phyloP scores from a whole-genome alignment of 345 rosid species.

The Euphorbia pulcherrima region DNA sequence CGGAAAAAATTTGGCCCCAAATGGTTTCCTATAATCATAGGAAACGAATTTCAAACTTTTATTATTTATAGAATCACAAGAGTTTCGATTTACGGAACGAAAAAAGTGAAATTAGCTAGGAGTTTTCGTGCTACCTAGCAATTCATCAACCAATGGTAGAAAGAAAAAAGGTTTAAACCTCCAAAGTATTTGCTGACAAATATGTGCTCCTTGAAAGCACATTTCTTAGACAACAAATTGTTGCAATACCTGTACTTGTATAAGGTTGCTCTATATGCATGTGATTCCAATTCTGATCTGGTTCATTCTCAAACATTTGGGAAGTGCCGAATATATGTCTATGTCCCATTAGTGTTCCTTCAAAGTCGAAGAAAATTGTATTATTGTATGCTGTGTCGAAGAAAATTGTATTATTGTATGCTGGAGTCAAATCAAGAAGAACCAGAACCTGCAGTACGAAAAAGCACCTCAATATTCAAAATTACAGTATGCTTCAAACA shows the following conservation, averaged over 20 bases:
- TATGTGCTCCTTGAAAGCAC: conserved; percentile 5
- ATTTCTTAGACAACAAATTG: conserved; percentile 6
- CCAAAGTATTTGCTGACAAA: background rate
- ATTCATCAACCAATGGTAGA: background rate
- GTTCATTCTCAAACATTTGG: conserved; percentile 54
- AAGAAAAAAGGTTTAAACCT: background rate
- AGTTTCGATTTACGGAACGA: no score
- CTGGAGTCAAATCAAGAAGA: conserved; percentile 19
- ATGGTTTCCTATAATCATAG: no score
- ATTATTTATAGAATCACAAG: no score
- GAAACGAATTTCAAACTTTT: no score
- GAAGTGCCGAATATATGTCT: conserved; percentile 50
- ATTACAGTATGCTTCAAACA: background rate
- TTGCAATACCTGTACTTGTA: conserved; percentile 44
- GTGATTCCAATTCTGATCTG: conserved; percentile 65
- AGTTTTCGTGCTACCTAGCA: no score
- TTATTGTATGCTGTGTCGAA: no score
- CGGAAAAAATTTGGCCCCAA: no score
- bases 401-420: conserved; percentile 14
- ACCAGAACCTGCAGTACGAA: conserved; percentile 37
- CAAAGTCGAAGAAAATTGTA: conserved; percentile 6
- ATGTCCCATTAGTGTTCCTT: conserved; percentile 52
- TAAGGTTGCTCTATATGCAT: conserved; percentile 53
- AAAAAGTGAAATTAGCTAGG: no score
- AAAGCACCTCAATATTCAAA: conserved; percentile 6